phyloP scores from a whole-genome alignment of 345 rosid genomes.

The Sonneratia alba region DNA sequence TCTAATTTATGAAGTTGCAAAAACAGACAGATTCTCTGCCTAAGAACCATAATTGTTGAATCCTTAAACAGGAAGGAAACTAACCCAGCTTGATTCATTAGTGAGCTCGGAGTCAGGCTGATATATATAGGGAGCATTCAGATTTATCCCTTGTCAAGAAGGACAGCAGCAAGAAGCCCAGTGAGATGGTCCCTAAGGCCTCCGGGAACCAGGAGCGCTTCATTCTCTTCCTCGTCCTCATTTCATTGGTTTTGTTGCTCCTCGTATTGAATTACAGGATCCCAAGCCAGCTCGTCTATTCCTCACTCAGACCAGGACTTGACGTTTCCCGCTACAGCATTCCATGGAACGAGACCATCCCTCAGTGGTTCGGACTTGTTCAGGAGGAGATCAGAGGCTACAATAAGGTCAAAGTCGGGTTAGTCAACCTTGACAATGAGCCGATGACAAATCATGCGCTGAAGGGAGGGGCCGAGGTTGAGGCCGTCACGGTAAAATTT shows the following conservation, averaged over 20 bases:
- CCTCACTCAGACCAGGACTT: neutral
- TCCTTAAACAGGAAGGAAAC: too few relatives aligned
- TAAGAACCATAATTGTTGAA: too few relatives aligned
- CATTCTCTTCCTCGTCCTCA: slow-evolving; percentile 24
- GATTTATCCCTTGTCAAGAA: too few relatives aligned
- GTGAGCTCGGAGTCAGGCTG: too few relatives aligned
- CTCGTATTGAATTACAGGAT: slow-evolving; percentile 9
- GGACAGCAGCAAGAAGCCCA: too few relatives aligned
- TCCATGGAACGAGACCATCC: neutral
- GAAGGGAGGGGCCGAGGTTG: slow-evolving; percentile 8
- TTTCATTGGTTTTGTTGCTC: slow-evolving; percentile 30
- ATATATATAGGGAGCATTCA: too few relatives aligned
- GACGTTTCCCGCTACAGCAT: too few relatives aligned
- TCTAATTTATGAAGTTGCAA: too few relatives aligned
- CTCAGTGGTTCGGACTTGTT: slow-evolving; percentile 31
- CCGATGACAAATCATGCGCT: slow-evolving; percentile 11
- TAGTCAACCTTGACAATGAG: slow-evolving; percentile 29
- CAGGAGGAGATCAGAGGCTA: slow-evolving; percentile 14
- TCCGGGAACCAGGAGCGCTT: slow-evolving; percentile 21
- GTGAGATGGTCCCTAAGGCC: slow-evolving; percentile 26
- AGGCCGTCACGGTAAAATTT: slow-evolving; percentile 21
- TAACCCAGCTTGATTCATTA: too few relatives aligned
- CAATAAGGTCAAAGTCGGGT: slow-evolving; percentile 35
- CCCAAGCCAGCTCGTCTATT: too few relatives aligned
- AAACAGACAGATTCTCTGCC: too few relatives aligned